Evolutionary conservation across 129 eudicot species (phyloP).

Genomic region (Artemisia annua): DNA sequence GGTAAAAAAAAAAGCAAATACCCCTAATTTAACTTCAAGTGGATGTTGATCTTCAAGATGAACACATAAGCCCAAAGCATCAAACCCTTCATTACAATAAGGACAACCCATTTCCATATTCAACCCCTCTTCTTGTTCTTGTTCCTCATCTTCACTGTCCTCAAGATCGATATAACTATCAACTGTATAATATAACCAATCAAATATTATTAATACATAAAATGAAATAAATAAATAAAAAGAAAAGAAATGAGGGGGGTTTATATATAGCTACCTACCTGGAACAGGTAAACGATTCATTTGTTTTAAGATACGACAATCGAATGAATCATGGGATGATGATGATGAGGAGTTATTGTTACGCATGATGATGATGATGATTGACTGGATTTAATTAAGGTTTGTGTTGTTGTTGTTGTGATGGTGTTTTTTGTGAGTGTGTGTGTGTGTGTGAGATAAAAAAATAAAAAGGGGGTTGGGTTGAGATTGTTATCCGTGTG

Average conservation of each 20-base stretch:
- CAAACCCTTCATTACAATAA: constrained; percentile 56
- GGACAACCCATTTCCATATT: constrained; percentile 65
- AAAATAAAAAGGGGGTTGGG: neutral
- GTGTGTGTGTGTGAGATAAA: neutral
- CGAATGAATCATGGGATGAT: constrained; percentile 30
- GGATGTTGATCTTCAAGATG: constrained; percentile 68
- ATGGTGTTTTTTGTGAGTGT: neutral
- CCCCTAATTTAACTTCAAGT: constrained; percentile 56
- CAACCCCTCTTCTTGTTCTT: constrained; percentile 20
- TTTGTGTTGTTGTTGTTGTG: neutral
- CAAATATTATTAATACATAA: neutral
- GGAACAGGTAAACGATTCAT: constrained; percentile 28
- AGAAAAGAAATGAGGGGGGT: neutral
- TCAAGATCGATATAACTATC: constrained; percentile 43
- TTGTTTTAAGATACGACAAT: constrained; percentile 27
- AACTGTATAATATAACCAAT: constrained; percentile 15
- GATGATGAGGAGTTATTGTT: constrained; percentile 26
- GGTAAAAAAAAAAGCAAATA: constrained; percentile 15
- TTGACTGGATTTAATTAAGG: neutral
- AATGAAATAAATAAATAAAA: neutral
- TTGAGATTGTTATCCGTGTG: constrained; percentile 27
- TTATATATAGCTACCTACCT: constrained; percentile 7
- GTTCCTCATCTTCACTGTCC: constrained; percentile 49
- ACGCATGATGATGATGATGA: constrained; percentile 18
- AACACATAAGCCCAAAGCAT: constrained; percentile 59